A percentile compares a stretch with the other conserved stretches of the same genome.
Conservation (phyloP, 139 green algal genomes). For the Chlorella sorokiniana region DNA sequence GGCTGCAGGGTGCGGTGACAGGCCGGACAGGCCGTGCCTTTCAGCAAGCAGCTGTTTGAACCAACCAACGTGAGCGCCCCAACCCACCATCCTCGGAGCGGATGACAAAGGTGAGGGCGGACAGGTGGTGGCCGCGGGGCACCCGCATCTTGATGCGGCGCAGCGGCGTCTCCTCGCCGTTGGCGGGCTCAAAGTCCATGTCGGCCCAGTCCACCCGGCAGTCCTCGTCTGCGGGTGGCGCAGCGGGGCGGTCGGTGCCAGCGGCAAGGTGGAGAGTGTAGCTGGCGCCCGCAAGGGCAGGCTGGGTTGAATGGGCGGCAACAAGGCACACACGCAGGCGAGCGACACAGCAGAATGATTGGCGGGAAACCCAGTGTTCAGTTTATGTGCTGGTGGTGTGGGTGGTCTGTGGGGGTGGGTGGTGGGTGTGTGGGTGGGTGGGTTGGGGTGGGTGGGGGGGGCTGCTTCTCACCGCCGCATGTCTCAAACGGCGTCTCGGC, state of each 20-base stretch:
- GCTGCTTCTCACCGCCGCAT: constrained; percentile 28
- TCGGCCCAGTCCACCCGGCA: constrained; percentile 18
- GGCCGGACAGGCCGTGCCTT: neutral
- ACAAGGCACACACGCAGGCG: too few species aligned
- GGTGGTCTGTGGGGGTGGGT: too few species aligned
- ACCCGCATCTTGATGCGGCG: constrained; percentile 70
- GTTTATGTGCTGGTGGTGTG: too few species aligned
- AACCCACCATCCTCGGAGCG: constrained; percentile 60
- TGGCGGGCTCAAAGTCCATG: constrained; percentile 16
- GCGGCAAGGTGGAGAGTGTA: neutral
- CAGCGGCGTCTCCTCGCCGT: constrained; percentile 64
- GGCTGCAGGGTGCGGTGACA: too few species aligned
- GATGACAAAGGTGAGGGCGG: constrained; percentile 75
- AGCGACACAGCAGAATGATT: too few species aligned
- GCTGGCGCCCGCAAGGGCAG: too few species aligned
- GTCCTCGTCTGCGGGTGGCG: constrained; percentile 29
- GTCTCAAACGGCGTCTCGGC: constrained; percentile 65
- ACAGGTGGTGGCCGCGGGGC: constrained; percentile 52
- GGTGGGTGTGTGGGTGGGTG: too few species aligned
- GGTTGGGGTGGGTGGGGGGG: too few species aligned
- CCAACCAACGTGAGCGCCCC: neutral
- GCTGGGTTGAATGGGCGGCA: neutral
- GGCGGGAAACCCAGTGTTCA: too few species aligned
- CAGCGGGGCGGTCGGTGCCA: neutral
- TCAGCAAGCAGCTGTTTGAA: too few species aligned